These are phyloP conservation scores for Aspergillus piperis DNA, from an alignment of 2,329 filamentous ascomycete species.

Conservation along the genomic window DNA sequence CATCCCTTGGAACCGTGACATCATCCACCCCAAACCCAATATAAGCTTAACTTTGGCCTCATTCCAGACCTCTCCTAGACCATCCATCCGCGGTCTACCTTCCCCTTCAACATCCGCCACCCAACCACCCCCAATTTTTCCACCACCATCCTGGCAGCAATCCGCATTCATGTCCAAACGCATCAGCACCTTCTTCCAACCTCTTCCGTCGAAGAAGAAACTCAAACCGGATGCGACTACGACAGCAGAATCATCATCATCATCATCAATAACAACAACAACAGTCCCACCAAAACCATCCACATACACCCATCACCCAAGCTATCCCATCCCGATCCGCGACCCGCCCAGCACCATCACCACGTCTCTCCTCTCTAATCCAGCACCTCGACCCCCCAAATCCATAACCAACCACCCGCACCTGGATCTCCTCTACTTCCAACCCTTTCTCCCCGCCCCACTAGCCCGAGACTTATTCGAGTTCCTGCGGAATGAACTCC, in stretches of 20 bases:
- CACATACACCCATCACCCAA: conserved; percentile 46
- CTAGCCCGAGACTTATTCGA: conserved; percentile 64
- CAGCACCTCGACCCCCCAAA: conserved; percentile 43
- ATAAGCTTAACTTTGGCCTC: background rate
- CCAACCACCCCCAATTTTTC: background rate
- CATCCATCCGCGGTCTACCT: background rate
- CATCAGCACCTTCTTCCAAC: conserved; percentile 70
- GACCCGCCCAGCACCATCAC: conserved; percentile 48
- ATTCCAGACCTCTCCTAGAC: background rate
- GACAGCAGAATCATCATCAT: background rate
- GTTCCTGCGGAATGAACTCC: conserved; percentile 69
- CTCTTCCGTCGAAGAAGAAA: conserved; percentile 46
- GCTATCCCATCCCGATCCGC: conserved; percentile 56
- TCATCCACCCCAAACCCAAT: background rate
- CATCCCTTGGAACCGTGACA: background rate
- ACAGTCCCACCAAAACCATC: background rate
- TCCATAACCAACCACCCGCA: conserved; percentile 69
- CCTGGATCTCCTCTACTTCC: conserved; percentile 73
- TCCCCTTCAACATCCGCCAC: background rate
- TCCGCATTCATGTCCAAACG: conserved; percentile 51
- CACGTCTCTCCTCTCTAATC: conserved; percentile 20
- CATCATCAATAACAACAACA: background rate
- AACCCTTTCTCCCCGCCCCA: conserved; percentile 66
- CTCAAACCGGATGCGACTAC: conserved; percentile 8
- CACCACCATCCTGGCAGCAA: background rate